Evolutionary conservation across 2,329 filamentous ascomycete genomes (phyloP).

Genomic region (Alternaria dauci): DNA sequence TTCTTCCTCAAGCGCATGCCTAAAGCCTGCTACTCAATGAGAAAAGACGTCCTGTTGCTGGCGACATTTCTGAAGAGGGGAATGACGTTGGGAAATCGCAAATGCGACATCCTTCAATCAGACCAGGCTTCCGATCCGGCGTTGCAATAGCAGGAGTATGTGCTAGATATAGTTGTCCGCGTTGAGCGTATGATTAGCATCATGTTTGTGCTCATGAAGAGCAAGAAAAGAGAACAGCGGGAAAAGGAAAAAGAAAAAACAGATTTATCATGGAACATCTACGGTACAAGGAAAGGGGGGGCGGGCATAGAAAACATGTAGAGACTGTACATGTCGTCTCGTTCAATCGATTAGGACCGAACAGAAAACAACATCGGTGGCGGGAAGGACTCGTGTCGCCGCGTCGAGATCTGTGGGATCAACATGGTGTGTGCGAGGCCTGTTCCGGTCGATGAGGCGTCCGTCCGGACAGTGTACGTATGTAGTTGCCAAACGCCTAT

Average conservation of each 20-base stretch:
- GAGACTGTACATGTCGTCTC: constrained; percentile 9
- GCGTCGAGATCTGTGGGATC: constrained; percentile 21
- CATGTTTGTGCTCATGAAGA: constrained; percentile 5
- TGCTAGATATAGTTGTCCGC: background rate
- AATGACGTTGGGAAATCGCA: constrained; percentile 2
- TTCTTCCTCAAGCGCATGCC: constrained; percentile 46
- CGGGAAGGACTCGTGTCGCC: constrained; percentile 16
- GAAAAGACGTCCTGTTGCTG: constrained; percentile 44
- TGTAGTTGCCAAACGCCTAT: constrained; percentile 17
- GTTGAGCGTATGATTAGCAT: background rate
- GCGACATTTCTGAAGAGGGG: constrained; percentile 22
- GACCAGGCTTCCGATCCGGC: constrained; percentile 2
- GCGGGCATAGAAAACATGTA: constrained; percentile 1
- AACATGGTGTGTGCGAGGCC: constrained; percentile 22
- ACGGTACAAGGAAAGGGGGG: constrained; percentile 29
- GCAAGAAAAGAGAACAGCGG: constrained; percentile 16
- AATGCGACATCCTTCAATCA: constrained; percentile 4
- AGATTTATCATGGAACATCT: constrained; percentile 27
- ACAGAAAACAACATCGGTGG: constrained; percentile 14
- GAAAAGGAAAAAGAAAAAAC: constrained; percentile 16
- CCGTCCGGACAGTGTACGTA: constrained; percentile 12
- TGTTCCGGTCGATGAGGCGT: constrained; percentile 17
- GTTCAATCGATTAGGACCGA: constrained; percentile 3
- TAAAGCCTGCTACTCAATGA: constrained; percentile 44
- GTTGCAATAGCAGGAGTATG: background rate